Evolutionary conservation across 2,329 filamentous ascomycete genomes (phyloP), one percentile per base, ranked within the genome.

Genomic region (Claviceps pazoutovae): DNA sequence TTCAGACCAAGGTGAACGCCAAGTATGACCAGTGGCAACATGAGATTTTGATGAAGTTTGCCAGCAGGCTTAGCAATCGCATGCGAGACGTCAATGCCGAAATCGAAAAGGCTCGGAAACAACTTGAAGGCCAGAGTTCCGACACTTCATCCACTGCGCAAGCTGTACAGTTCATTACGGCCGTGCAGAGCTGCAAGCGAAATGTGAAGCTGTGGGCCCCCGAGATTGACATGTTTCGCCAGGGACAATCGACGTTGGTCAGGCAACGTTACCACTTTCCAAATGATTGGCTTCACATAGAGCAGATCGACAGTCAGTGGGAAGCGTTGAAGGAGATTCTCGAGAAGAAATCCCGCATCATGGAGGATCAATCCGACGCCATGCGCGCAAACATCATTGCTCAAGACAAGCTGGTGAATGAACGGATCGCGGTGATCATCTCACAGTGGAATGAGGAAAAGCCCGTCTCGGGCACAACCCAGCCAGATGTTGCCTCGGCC

Each of bases 21-120:
- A 98, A 97, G 67, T 99, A 98, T 64, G 94, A 99, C 64, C 91
- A 97, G 66, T 98, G 94, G 93, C 93, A 99, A 67, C 88, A 96
- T 61, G 93, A 99, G 58, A 95, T 98, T 51, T 75, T 97, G 39
- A 80, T 86, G 59, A 95, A 95, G 65, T 99, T 98, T 68, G 93
- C 89, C 39, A 78, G 79, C 52, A 88, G 93, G 52, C 83, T 98
- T 46, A 88, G 90, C 46, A 86, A 81, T 56, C 86, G 90, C 48
- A 94, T 97, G 82, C 80, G 88, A 48, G 93, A 98, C 62, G 84
- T 96, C 4, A 89, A 93, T 60, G 83, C 86, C 13, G 91, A 97
- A 56, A 86, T 98, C 54, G 87, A 95, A 61, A 89, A 89, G 68
- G 88, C 91, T 9, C 82, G 91, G 23, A 84, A 86, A 59, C 88